Evolutionary conservation across 345 rosid species (phyloP), one percentile per base, ranked within the genome.

Genomic region (Luvunga scandens): DNA sequence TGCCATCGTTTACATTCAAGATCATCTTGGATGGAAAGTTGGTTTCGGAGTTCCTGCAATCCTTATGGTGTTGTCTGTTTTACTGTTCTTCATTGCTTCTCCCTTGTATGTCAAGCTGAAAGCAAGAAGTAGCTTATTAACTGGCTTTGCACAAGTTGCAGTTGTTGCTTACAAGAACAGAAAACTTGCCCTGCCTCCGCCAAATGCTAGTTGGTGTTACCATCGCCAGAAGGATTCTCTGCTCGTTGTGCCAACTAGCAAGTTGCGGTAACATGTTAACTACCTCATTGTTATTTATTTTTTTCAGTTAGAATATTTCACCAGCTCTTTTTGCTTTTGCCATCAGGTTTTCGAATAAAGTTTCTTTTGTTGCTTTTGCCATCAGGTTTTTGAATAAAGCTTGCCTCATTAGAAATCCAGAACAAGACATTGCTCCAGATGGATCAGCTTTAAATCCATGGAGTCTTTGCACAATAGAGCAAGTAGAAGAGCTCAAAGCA

Each of bases 401-500:
- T 53, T 91, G 97, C 82, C 69, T 89, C 42, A 77, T 89, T 50
- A 82, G 73, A 66, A 86, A 87, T 73, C 89, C 84, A 0, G 89
- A 84, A 18, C 82, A 86, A 72, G 89, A 90, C 69, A 72, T 94
- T 50, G 81, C 85, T 1, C 69, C 82, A 7, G 92, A 91, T 72
- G 98, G 97, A 68, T 80, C 80, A 36, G 92, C 98, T 72, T 74
- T 78, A 31, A 78, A 90, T 70, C 90, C 96, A 7, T 92, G 97
- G 98, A 83, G 84, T 56, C 91, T 94, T 78, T 90, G 94, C 87
- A 91, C 92, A 12, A 75, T 88, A 45, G 91, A 92, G 53, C 91
- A 91, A 87, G 97, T 94, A 16, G 97, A 92, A 70, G 98, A 91
- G 81, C 88, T 92, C n/a, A 94, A 94, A 83, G 91, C 93, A 59